Base-by-base conservation (phyloP, 2,329 filamentous ascomycete genomes). In the Curvularia verruculosa region DNA sequence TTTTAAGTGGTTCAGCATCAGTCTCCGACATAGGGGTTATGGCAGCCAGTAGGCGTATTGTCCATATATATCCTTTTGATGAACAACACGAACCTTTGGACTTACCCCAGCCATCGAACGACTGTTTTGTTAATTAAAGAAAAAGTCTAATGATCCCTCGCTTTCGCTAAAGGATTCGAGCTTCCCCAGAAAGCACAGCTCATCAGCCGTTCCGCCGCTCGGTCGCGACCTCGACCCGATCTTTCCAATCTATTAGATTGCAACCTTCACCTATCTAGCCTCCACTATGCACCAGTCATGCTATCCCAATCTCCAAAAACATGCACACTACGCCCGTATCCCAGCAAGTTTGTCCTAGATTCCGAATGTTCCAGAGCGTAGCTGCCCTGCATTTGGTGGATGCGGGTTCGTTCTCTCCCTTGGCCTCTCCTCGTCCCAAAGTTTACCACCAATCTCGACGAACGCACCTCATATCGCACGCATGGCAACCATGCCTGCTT, bases 231-330 rank as follows among this genome's bases (percentile, higher is more conserved):
- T 69, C 67, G 68, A 67, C 68, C 67, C 53, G 56, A 63, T 62
- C 68, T 65, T 63, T 63, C 45, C 66, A 73, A 73, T 73, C 45
- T 73, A 72, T 66, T 66, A 67, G 71, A 73, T 72, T 71, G 21
- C 21, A 54, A 66, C 47, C 24, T 45, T 53, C 56, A 56, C 58
- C 61, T 60, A 53, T 60, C 53, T 55, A 41, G 26, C 60, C 44
- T 47, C 40, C 48, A 31, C 46, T 41, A 24, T 54, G 50, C 57
- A 59, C 52, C 48, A 51, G 60, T 68, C 60, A 63, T 56, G 60
- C 61, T 64, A 60, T 57, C 52, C 29, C 18, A 40, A 49, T 47
- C 49, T 52, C 70, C 72, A 71, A 70, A 71, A 67, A 69, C 71
- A 60, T 64, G 13, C 43, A 49, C 5, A 54, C 46, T 24, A 31